phyloP scores from a whole-genome alignment of 805 yeast species.

The Candida cerambycidarum region DNA sequence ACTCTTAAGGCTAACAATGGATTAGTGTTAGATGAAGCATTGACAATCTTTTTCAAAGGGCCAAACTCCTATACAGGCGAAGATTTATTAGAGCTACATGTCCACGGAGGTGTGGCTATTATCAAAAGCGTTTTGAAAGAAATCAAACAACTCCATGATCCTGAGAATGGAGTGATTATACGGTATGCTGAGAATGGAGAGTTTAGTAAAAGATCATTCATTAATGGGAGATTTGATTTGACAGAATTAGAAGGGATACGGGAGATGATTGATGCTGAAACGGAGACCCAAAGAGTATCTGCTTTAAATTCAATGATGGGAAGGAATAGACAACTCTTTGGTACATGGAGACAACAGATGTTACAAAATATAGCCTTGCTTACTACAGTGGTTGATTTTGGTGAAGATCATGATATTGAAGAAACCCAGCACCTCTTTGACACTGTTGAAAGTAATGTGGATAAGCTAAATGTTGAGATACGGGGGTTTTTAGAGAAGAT shows the following conservation, averaged over 20 bases:
- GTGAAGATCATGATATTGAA: constrained; percentile 86
- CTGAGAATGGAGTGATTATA: constrained; percentile 40
- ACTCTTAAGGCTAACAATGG: constrained; percentile 44
- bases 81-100: constrained; percentile 82
- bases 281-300: constrained; percentile 79
- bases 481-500: constrained; percentile 44
- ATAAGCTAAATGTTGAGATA: constrained; percentile 46
- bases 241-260: constrained; percentile 90
- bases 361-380: constrained; percentile 68
- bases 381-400: constrained; percentile 90
- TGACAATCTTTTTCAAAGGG: constrained; percentile 63
- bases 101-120: constrained; percentile 93
- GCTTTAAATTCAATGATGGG: constrained; percentile 78
- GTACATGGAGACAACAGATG: constrained; percentile 65
- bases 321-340: constrained; percentile 52
- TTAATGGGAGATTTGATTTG: constrained; percentile 78
- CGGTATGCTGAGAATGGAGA: constrained; percentile 93
- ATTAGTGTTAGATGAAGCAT: constrained; percentile 69
- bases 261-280: constrained; percentile 89
- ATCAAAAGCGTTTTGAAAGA: constrained; percentile 65
- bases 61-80: constrained; percentile 93
- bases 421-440: constrained; percentile 55
- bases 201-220: constrained; percentile 82
- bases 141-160: constrained; percentile 52
- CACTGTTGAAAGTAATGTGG: constrained; percentile 47